Evolutionary conservation across 116 monocot species (phyloP).

Genomic region (Cymodocea nodosa): DNA sequence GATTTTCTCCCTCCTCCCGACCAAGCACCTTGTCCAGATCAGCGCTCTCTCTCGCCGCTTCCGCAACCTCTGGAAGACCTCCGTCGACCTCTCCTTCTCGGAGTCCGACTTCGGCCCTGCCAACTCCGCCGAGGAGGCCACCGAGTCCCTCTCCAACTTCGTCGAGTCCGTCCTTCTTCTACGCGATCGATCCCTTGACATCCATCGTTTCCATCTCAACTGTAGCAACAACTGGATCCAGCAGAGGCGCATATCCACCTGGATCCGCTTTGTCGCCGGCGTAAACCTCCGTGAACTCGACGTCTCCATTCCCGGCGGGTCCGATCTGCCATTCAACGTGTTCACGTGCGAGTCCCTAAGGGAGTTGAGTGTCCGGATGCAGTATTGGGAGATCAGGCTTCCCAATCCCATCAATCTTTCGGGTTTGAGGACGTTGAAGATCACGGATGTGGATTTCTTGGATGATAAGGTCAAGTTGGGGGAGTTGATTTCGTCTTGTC

Average conservation of each 20-base stretch:
- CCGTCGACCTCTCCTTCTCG: conserved; percentile 7
- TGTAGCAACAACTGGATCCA: background rate
- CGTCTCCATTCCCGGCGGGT: conserved; percentile 1
- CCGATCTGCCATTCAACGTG: background rate
- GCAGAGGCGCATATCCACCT: background rate
- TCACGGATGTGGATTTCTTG: conserved; percentile 3
- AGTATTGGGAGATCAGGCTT: background rate
- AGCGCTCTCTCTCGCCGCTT: conserved; percentile 1
- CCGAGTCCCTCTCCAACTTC: conserved; percentile 8
- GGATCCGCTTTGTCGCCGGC: background rate
- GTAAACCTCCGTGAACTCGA: background rate
- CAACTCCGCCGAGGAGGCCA: background rate
- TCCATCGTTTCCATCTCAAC: conserved; percentile 5
- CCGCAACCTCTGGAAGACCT: conserved; percentile 2
- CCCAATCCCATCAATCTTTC: background rate
- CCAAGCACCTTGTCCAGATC: background rate
- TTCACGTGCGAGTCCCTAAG: background rate
- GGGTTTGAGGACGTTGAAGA: background rate
- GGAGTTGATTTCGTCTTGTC: background rate
- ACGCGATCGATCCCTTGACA: conserved; percentile 2
- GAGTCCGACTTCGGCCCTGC: conserved; percentile 3
- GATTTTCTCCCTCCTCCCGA: conserved; percentile 6
- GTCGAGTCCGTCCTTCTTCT: conserved; percentile 6
- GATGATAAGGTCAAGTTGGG: background rate
- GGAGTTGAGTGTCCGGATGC: background rate